phyloP scores from a whole-genome alignment of 2,329 filamentous ascomycete species.

The Epichloe sp. region DNA sequence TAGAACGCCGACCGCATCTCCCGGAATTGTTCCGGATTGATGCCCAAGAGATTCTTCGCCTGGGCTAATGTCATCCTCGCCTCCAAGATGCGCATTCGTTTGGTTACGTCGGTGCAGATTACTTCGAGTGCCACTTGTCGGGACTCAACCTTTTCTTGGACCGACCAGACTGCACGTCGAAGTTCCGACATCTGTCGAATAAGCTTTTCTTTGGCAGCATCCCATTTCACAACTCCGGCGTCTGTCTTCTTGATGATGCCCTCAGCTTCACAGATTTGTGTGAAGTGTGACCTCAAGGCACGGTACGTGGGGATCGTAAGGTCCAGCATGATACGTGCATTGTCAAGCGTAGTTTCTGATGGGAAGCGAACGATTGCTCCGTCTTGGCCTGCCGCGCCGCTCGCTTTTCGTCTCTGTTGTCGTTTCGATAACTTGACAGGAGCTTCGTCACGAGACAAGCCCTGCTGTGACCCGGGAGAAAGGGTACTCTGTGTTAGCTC shows the following conservation, averaged over 20 bases:
- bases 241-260: constrained; percentile 63
- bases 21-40: constrained; percentile 35
- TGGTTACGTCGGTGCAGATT: constrained; percentile 71
- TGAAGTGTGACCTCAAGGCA: constrained; percentile 52
- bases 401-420: constrained; percentile 54
- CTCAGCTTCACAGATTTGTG: constrained; percentile 53
- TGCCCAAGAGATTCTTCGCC: constrained; percentile 48
- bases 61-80: constrained; percentile 59
- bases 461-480: not conserved
- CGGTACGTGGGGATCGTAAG: constrained; percentile 53
- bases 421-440: constrained; percentile 20
- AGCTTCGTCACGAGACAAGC: not conserved
- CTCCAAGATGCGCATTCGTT: constrained; percentile 55
- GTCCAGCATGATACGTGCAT: constrained; percentile 56
- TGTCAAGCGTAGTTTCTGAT: constrained; percentile 70
- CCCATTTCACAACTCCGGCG: constrained; percentile 62
- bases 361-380: constrained; percentile 63
- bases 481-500: not conserved
- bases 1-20: constrained; percentile 54
- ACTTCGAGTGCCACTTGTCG: constrained; percentile 63
- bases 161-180: constrained; percentile 44
- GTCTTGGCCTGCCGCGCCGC: constrained; percentile 44
- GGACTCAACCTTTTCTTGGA: constrained; percentile 43
- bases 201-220: constrained; percentile 53
- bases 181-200: constrained; percentile 53